A percentile compares a stretch with the other conserved stretches of the same genome.
phyloP scores from a whole-genome alignment of 371 early-diverging fungal genomes.

The Mucor sp. region DNA sequence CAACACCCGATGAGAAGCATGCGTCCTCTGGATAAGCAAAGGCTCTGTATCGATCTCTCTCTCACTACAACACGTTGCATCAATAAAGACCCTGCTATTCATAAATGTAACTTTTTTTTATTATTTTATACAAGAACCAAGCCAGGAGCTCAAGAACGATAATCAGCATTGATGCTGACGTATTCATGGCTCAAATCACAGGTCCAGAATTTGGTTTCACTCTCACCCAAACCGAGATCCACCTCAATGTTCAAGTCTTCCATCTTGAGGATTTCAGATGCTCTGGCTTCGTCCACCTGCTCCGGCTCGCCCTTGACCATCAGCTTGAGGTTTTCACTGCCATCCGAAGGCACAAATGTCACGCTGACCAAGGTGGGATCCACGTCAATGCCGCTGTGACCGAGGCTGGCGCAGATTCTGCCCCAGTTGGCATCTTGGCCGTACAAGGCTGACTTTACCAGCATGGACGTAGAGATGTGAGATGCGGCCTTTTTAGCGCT shows the following conservation, averaged over 20 bases:
- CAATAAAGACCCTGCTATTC: not conserved
- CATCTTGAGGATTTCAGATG: conserved; percentile 78
- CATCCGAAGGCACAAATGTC: conserved; percentile 70
- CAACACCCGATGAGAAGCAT: conserved; percentile 17
- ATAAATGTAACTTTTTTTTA: not conserved
- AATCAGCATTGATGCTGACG: conserved; percentile 91
- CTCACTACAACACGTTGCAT: too few species aligned
- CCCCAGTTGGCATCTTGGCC: conserved; percentile 99
- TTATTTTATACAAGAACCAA: too few species aligned
- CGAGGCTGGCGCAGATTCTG: conserved; percentile 63
- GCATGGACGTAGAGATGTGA: conserved; percentile 87
- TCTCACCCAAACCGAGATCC: conserved; percentile 75
- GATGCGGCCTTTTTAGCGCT: conserved; percentile 85
- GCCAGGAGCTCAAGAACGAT: conserved; percentile 69
- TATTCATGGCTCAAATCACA: conserved; percentile 95
- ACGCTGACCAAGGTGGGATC: conserved; percentile 79
- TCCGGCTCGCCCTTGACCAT: conserved; percentile 86
- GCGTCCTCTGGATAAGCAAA: not conserved
- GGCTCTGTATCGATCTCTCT: too few species aligned
- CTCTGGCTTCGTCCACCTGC: conserved; percentile 76
- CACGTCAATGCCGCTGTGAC: conserved; percentile 60
- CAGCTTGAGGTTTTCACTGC: conserved; percentile 63
- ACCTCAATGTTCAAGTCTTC: conserved; percentile 85
- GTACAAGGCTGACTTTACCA: conserved; percentile 95
- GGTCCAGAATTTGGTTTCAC: conserved; percentile 87